phyloP scores from a whole-genome alignment of 2,329 filamentous ascomycete genomes.

The Madurella fahalii region DNA sequence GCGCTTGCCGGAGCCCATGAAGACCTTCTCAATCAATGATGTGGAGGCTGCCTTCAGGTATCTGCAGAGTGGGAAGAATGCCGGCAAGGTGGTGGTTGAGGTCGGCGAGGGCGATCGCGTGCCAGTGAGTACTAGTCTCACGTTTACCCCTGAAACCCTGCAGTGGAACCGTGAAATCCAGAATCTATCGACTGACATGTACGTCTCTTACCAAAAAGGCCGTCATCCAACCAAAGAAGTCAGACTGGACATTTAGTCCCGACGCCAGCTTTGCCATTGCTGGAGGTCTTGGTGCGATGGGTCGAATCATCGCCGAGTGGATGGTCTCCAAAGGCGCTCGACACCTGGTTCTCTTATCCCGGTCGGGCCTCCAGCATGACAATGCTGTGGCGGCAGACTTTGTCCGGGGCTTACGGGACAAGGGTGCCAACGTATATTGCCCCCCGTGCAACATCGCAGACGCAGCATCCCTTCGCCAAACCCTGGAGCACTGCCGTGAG shows the following conservation, averaged over 20 bases:
- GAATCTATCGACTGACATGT: too few relatives aligned
- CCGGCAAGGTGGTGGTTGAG: background rate
- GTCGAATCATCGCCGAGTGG: slow-evolving; percentile 33
- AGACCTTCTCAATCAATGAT: background rate
- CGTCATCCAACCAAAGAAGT: too few relatives aligned
- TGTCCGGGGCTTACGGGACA: too few relatives aligned
- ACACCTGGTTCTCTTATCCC: slow-evolving; percentile 36
- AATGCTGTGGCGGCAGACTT: too few relatives aligned
- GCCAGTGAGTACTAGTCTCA: background rate
- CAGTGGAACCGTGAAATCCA: too few relatives aligned
- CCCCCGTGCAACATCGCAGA: too few relatives aligned
- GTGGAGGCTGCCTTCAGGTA: background rate
- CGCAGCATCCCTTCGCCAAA: too few relatives aligned
- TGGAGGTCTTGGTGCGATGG: slow-evolving; percentile 38
- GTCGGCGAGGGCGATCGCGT: background rate
- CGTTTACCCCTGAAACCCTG: too few relatives aligned
- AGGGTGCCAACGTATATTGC: too few relatives aligned
- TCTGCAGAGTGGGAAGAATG: background rate
- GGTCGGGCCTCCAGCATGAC: slow-evolving; percentile 10
- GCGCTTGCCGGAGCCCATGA: background rate
- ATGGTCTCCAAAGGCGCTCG: slow-evolving; percentile 37
- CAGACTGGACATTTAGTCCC: slow-evolving; percentile 2
- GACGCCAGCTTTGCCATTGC: slow-evolving; percentile 34
- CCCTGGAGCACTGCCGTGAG: too few relatives aligned
- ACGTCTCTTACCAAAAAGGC: too few relatives aligned